Evolutionary conservation across 2,329 filamentous ascomycete species (phyloP).

Genomic region (Aureobasidium namibiae): DNA sequence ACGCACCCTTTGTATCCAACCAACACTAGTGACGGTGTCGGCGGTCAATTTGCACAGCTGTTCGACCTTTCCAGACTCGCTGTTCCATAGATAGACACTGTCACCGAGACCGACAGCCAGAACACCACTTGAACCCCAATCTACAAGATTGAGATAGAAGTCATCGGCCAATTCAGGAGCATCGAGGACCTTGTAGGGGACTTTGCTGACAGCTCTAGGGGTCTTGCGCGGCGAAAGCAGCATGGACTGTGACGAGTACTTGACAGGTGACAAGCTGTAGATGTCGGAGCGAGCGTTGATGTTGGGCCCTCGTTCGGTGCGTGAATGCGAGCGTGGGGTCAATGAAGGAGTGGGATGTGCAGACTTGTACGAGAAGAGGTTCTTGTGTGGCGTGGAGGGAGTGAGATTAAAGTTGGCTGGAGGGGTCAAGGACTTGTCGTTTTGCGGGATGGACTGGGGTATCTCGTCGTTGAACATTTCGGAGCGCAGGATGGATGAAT

Average conservation of each 20-base stretch:
- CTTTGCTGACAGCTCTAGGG: constrained; percentile 84
- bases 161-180: constrained; percentile 93
- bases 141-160: constrained; percentile 94
- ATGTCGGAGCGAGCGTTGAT: constrained; percentile 85
- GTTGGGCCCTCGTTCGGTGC: constrained; percentile 79
- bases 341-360: constrained; percentile 75
- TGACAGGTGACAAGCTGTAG: constrained; percentile 90
- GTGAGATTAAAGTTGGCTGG: constrained; percentile 67
- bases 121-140: constrained; percentile 94
- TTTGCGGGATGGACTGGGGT: constrained; percentile 64
- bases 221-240: constrained; percentile 83
- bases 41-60: constrained; percentile 89
- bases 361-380: constrained; percentile 79
- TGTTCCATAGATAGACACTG: constrained; percentile 98
- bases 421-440: constrained; percentile 60
- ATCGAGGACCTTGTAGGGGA: constrained; percentile 95
- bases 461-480: constrained; percentile 90
- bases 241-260: constrained; percentile 88
- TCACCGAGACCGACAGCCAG: constrained; percentile 86
- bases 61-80: constrained; percentile 79
- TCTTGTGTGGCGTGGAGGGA: constrained; percentile 94
- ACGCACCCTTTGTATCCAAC: constrained; percentile 82
- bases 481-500: constrained; percentile 75
- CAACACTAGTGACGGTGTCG: constrained; percentile 92
- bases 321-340: constrained; percentile 55